phyloP scores from a whole-genome alignment of 768 basidiomycete genomes.

The Pleurotus citrinopileatus region DNA sequence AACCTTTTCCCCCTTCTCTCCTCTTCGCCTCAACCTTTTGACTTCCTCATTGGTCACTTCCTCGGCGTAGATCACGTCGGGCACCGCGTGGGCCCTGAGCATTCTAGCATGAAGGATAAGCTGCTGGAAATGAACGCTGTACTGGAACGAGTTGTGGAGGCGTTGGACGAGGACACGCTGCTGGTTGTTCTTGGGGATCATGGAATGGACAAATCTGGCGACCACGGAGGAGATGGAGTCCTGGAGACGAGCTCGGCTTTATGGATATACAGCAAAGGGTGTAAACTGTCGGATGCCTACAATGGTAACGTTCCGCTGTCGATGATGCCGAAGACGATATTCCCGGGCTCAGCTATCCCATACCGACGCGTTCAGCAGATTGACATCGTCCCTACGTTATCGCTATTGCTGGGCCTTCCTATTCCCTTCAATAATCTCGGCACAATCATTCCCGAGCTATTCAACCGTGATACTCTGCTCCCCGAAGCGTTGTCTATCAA shows the following conservation, averaged over 20 bases:
- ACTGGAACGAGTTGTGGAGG: constrained; percentile 65
- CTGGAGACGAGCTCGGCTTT: constrained; percentile 83
- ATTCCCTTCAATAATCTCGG: constrained; percentile 97
- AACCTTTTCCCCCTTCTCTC: constrained; percentile 82
- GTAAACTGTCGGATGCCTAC: constrained; percentile 36
- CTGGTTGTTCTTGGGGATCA: constrained; percentile 94
- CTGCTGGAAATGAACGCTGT: constrained; percentile 86
- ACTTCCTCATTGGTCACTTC: constrained; percentile 88
- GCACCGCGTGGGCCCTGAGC: constrained; percentile 89
- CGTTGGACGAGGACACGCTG: constrained; percentile 83
- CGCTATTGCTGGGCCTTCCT: constrained; percentile 87
- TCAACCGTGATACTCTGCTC: constrained; percentile 55
- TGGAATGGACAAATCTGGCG: constrained; percentile 93
- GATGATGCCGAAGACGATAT: constrained; percentile 52
- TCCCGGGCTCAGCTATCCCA: constrained; percentile 52
- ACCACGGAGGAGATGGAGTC: constrained; percentile 90
- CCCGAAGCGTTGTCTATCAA: constrained; percentile 67
- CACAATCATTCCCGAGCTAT: constrained; percentile 86
- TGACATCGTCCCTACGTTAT: constrained; percentile 85
- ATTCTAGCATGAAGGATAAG: constrained; percentile 83
- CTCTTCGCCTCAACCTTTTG: constrained; percentile 57
- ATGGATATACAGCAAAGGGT: constrained; percentile 90
- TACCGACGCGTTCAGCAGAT: constrained; percentile 86
- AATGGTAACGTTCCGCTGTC: constrained; percentile 37
- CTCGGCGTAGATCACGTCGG: constrained; percentile 97